Percentiles rank a stretch among this genome's conserved stretches.
These are phyloP conservation scores for Globisporangium cederbergense DNA, from an alignment of 352 stramenopile species.

Conservation along the genomic window DNA sequence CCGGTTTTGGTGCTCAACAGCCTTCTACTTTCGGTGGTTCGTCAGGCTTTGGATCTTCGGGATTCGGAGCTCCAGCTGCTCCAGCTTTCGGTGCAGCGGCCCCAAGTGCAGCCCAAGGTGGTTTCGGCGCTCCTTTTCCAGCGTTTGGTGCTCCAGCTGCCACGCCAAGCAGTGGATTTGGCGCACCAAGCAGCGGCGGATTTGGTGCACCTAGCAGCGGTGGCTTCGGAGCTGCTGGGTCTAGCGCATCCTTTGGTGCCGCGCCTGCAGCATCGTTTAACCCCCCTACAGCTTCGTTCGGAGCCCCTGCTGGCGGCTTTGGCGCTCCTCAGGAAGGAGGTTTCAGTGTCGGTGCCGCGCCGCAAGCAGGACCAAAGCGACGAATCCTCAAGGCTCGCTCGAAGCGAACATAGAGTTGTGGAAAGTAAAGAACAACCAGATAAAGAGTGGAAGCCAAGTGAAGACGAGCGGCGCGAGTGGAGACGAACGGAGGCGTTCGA, in stretches of 20 bases:
- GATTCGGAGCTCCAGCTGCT: slow-evolving; percentile 10
- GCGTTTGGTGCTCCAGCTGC: slow-evolving; percentile 16
- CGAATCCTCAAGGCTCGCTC: slow-evolving; percentile 53
- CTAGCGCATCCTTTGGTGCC: slow-evolving; percentile 24
- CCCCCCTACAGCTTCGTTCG: slow-evolving; percentile 18
- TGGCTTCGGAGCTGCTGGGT: slow-evolving; percentile 12
- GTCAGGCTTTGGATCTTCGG: slow-evolving; percentile 21
- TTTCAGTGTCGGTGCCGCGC: slow-evolving; percentile 69
- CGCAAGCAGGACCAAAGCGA: slow-evolving; percentile 39
- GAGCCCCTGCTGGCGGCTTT: slow-evolving; percentile 25
- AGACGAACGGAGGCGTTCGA: background rate
- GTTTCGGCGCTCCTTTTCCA: slow-evolving; percentile 10
- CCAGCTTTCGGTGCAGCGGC: slow-evolving; percentile 21
- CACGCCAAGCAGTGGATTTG: slow-evolving; percentile 24
- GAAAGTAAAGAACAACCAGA: slow-evolving; percentile 2
- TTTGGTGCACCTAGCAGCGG: background rate
- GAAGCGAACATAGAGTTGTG: slow-evolving; percentile 26
- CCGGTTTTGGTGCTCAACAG: slow-evolving; percentile 5
- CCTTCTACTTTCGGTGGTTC: slow-evolving; percentile 33
- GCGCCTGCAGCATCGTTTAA: slow-evolving; percentile 27
- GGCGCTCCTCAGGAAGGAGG: slow-evolving; percentile 34
- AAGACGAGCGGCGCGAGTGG: background rate
- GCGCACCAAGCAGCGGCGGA: slow-evolving; percentile 15
- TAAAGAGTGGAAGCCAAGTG: background rate
- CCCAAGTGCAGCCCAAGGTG: slow-evolving; percentile 2